Evolutionary conservation across 208 protist genomes (phyloP).

Genomic region (Trypanosoma platydactyli): DNA sequence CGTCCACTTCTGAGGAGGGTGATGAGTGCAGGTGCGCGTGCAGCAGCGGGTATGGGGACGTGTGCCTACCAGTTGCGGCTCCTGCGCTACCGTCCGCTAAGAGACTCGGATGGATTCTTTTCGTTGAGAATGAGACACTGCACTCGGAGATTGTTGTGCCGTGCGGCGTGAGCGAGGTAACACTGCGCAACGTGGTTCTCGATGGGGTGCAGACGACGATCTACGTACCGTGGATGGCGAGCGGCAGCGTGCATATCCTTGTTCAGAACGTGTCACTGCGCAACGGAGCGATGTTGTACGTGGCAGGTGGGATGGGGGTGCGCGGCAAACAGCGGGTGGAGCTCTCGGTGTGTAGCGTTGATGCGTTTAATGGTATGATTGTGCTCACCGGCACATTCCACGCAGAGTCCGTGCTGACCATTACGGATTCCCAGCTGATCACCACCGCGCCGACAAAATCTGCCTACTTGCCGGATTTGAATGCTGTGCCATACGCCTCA

Average conservation of each 20-base stretch:
- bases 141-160: conserved; percentile 8
- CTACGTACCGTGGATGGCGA: conserved; percentile 24
- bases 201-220: conserved; percentile 6
- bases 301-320: conserved; percentile 1
- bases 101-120: neutral
- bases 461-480: neutral
- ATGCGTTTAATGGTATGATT: conserved; percentile 10
- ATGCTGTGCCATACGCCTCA: neutral
- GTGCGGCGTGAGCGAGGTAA: conserved; percentile 1
- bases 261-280: conserved; percentile 12
- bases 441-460: neutral
- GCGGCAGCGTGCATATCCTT: conserved; percentile 2
- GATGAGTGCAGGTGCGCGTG: conserved; percentile 10
- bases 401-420: conserved; percentile 3
- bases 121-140: conserved; percentile 6
- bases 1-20: neutral
- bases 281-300: conserved; percentile 1
- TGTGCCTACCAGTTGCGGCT: conserved; percentile 5
- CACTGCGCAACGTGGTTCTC: conserved; percentile 7
- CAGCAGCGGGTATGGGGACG: conserved; percentile 6
- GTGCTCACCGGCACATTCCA: conserved; percentile 11
- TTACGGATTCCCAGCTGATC: conserved; percentile 3
- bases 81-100: neutral
- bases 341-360: conserved; percentile 9
- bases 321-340: neutral